Evolutionary conservation across 768 basidiomycete species (phyloP).

Genomic region (Boletus rex-veris): DNA sequence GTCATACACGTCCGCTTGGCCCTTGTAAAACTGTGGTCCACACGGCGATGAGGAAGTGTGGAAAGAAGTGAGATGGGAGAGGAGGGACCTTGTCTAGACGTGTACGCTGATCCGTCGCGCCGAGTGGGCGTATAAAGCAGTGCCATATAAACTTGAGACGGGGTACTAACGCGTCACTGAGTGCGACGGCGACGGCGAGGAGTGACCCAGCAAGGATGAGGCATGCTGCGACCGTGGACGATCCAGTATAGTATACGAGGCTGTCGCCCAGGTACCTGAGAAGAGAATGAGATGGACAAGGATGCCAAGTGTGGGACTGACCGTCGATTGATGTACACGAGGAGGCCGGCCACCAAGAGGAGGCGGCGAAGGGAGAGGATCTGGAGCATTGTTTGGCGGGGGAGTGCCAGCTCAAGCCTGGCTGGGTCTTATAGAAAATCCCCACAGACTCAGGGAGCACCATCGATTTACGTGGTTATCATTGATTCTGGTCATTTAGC

Average conservation of each 20-base stretch:
- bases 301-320: background rate
- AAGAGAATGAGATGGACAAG: background rate
- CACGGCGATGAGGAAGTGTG: background rate
- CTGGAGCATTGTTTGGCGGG: background rate
- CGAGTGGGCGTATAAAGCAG: conserved; percentile 45
- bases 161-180: conserved; percentile 31
- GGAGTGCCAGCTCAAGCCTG: background rate
- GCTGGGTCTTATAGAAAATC: conserved; percentile 7
- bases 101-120: conserved; percentile 38
- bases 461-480: background rate
- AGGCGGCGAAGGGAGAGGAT: conserved; percentile 13
- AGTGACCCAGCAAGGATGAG: conserved; percentile 26
- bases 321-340: conserved; percentile 20
- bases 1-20: conserved; percentile 74
- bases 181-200: conserved; percentile 17
- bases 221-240: conserved; percentile 26
- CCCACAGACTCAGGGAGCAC: background rate
- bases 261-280: conserved; percentile 13
- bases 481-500: no score
- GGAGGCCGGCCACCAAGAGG: conserved; percentile 18
- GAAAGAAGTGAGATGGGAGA: background rate
- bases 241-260: conserved; percentile 30
- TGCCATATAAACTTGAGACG: conserved; percentile 49
- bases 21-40: conserved; percentile 51
- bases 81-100: conserved; percentile 42